phyloP scores from a whole-genome alignment of 805 yeast species.

The Lipomyces chichibuensis region DNA sequence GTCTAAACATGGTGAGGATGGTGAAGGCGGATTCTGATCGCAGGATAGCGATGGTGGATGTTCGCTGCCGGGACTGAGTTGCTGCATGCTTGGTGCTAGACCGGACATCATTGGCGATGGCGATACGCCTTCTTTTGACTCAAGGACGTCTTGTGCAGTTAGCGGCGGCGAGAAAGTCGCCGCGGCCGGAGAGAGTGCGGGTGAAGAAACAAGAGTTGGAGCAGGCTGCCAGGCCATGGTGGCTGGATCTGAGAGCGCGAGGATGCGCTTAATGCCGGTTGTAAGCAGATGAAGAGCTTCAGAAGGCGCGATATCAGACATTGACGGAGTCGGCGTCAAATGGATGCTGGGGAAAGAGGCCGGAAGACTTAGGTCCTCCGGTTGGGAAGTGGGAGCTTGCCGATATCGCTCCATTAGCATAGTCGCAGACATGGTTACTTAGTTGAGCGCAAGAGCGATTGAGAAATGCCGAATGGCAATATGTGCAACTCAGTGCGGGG shows the following conservation, averaged over 20 bases:
- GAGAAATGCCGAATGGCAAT: no score
- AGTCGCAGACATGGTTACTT: conserved; percentile 11
- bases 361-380: background rate
- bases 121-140: conserved; percentile 5
- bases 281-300: conserved; percentile 29
- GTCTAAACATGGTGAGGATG: conserved; percentile 7
- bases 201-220: conserved; percentile 2
- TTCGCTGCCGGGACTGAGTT: conserved; percentile 18
- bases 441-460: no score
- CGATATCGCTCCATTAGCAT: conserved; percentile 4
- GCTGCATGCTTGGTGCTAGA: conserved; percentile 1
- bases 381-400: background rate
- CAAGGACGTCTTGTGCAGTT: conserved; percentile 8
- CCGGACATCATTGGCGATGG: conserved; percentile 8
- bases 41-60: conserved; percentile 11
- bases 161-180: conserved; percentile 16
- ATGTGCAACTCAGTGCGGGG: background rate
- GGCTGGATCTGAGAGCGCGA: conserved; percentile 19
- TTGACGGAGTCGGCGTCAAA: conserved; percentile 11
- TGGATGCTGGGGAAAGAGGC: background rate
- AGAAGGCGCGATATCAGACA: conserved; percentile 23
- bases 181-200: conserved; percentile 12
- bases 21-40: background rate
- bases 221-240: conserved; percentile 9
- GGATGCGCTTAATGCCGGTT: conserved; percentile 23